These are phyloP conservation scores for Psidium guajava DNA, from an alignment of 345 rosid genomes.

Conservation along the genomic window DNA sequence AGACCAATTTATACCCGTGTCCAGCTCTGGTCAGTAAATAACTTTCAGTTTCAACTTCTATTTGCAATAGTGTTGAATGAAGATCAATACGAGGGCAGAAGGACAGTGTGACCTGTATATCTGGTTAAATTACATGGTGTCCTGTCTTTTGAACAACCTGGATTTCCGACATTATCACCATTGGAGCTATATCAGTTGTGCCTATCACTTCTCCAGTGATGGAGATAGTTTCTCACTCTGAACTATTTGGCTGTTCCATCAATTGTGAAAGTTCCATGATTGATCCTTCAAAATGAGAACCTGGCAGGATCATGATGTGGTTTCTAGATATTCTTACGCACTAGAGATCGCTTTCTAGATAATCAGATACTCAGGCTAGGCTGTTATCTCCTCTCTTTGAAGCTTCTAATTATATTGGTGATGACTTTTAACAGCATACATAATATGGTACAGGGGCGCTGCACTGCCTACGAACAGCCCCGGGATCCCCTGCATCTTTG, in stretches of 20 bases:
- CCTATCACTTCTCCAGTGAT: not conserved
- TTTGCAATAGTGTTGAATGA: not conserved
- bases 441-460: constrained; percentile 57
- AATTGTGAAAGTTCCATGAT: not conserved
- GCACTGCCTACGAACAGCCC: constrained; percentile 82
- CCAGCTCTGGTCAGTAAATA: constrained; percentile 59
- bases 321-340: not conserved
- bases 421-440: not conserved
- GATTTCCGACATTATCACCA: not conserved
- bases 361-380: not conserved
- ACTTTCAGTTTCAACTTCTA: not conserved
- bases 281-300: not conserved
- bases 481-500: constrained; percentile 60
- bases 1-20: constrained; percentile 44
- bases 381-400: not conserved
- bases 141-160: not conserved
- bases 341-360: not conserved
- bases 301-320: not conserved
- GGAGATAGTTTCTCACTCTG: not conserved
- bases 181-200: not conserved
- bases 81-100: not conserved
- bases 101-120: not conserved
- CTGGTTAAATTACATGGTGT: not conserved
- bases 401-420: not conserved
- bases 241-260: not conserved